Evolutionary conservation across 805 yeast genomes (phyloP), one percentile per base, ranked within the genome.

Genomic region (Candida andamanensis): DNA sequence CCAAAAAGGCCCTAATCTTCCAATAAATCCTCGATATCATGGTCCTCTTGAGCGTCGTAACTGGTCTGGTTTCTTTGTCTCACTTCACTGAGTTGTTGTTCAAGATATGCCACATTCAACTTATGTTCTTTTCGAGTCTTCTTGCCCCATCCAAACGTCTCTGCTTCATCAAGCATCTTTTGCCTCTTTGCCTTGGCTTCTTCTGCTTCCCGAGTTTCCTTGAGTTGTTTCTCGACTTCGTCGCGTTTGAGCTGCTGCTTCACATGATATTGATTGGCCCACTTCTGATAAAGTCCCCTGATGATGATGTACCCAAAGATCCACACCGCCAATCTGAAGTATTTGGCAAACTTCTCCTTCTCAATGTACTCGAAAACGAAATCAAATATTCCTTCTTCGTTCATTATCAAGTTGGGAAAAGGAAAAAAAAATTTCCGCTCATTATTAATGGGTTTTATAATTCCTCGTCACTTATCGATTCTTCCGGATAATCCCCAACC

Each of bases 131-230:
- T 63, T 62, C 89, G 72, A 5, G 89, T 81, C 48, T 70, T 69
- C 52, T 82, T 83, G 34, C 92, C 92, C 86, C 87, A 82, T 17
- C 92, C 90, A 64, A 82, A 82, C 4, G 67, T 42, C 23, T 60
- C 50, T 21, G 76, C 76, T 43, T 63, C 68, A 9, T 42, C 29
- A 26, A 54, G 49, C 42, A 64, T 51, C 30, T 42, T 35, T 24
- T 46, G 39, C 30, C 49, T 44, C 15, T 50, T 47, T 24, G 60
- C 60, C 26, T 62, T 53, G 29, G 63, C 54, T 18, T 60, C 67
- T 21, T 52, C 47, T 17, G 52, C 58, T 15, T 59, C 65, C 19
- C 50, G 47, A 17, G 54, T 60, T 10, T 60, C 60, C 24, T 58
- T 63, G 26, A 54, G 53, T 27, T 37, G 45, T 46, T 67, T 69